Evolutionary conservation across 2,329 filamentous ascomycete genomes (phyloP).

Genomic region (Plectosphaerella plurivora): DNA sequence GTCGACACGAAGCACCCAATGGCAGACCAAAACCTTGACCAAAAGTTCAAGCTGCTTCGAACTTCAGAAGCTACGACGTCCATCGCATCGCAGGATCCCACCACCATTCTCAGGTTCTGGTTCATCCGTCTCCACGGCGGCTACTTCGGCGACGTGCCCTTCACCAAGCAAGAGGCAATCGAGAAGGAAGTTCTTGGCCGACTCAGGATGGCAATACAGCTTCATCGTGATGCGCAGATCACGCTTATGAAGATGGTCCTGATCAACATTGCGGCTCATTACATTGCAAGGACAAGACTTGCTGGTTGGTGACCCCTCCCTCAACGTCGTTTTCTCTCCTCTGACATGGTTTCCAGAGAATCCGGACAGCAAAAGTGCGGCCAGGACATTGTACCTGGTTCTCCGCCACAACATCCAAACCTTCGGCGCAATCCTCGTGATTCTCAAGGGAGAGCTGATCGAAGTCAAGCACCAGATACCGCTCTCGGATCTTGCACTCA

Average conservation of each 20-base stretch:
- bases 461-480: conserved; percentile 29
- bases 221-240: conserved; percentile 55
- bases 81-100: not conserved
- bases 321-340: too few species aligned
- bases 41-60: conserved; percentile 63
- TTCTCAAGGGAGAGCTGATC: conserved; percentile 66
- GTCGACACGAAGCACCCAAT: conserved; percentile 70
- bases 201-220: conserved; percentile 66
- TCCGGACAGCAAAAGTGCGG: too few species aligned
- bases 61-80: not conserved
- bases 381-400: not conserved
- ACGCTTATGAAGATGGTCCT: conserved; percentile 75
- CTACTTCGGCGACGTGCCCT: conserved; percentile 73
- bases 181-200: conserved; percentile 82
- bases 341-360: too few species aligned
- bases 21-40: conserved; percentile 71
- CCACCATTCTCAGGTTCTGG: conserved; percentile 61
- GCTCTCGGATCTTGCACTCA: conserved; percentile 24
- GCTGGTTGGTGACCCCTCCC: conserved; percentile 27
- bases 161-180: conserved; percentile 72
- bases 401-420: conserved; percentile 75
- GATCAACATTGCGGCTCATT: conserved; percentile 81
- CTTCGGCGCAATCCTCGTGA: conserved; percentile 66
- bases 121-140: conserved; percentile 83
- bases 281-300: conserved; percentile 60